phyloP scores from a whole-genome alignment of 106 monocot species.

The Dendrobium huoshanense region DNA sequence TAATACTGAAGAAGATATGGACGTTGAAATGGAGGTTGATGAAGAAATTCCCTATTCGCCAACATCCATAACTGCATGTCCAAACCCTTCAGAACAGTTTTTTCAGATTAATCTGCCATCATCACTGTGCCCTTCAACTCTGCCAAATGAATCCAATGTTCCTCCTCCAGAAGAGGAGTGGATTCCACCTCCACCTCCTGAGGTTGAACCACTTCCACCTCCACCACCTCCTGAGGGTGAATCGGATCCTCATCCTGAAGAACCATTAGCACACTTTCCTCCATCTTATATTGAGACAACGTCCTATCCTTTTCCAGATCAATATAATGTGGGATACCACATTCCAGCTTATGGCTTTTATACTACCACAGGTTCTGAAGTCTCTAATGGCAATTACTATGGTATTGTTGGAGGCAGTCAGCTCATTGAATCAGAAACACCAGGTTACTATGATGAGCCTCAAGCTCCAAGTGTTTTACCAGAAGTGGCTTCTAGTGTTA shows the following conservation, averaged over 20 bases:
- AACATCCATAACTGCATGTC: conserved; percentile 3
- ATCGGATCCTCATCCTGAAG: conserved; percentile 38
- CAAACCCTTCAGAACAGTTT: conserved; percentile 7
- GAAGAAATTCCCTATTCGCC: conserved; percentile 38
- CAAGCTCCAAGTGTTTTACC: conserved; percentile 23
- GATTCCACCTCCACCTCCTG: conserved; percentile 90
- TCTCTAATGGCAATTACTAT: conserved; percentile 46
- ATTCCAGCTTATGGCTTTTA: conserved; percentile 52
- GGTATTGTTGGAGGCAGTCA: conserved; percentile 24
- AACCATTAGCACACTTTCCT: conserved; percentile 22
- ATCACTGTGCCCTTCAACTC: conserved; percentile 11
- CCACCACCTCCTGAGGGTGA: conserved; percentile 45
- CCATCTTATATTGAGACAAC: conserved; percentile 24
- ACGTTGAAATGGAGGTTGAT: conserved; percentile 99
- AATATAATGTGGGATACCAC: conserved; percentile 41
- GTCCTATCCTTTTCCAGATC: conserved; percentile 38
- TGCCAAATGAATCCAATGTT: conserved; percentile 29
- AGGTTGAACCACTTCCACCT: conserved; percentile 61
- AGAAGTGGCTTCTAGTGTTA: conserved; percentile 18
- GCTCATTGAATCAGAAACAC: conserved; percentile 27
- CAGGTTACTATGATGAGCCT: conserved; percentile 42
- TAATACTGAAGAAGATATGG: conserved; percentile 59
- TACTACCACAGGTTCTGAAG: conserved; percentile 27
- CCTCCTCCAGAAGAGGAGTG: conserved; percentile 82
- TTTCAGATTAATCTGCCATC: neutral